phyloP scores from a whole-genome alignment of 495 filamentous ascomycete genomes.

The Gamarada debralockiae region DNA sequence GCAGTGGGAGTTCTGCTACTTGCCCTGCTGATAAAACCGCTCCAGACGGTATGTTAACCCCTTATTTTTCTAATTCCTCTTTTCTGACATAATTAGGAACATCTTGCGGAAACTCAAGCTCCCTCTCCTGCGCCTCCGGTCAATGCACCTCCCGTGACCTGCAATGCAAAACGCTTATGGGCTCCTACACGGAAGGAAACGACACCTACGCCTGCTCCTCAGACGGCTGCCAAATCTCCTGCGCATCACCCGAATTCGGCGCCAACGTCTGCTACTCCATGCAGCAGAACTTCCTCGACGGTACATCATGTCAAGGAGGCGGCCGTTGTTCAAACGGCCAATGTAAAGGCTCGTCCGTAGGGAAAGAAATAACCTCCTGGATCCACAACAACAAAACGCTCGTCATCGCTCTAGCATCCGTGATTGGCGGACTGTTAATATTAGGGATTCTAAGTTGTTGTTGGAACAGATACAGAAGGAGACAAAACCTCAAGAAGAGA shows the following conservation, averaged over 20 bases:
- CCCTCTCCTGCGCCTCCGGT: slow-evolving; percentile 81
- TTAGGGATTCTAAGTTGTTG: slow-evolving; percentile 59
- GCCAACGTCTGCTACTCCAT: slow-evolving; percentile 63
- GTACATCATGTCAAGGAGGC: slow-evolving; percentile 79
- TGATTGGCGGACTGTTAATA: slow-evolving; percentile 64
- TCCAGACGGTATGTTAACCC: slow-evolving; percentile 56
- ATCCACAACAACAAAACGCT: slow-evolving; percentile 67
- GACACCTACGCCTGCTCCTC: slow-evolving; percentile 78
- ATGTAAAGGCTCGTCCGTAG: slow-evolving; percentile 60
- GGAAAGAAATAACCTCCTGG: slow-evolving; percentile 61
- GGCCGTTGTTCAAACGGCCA: slow-evolving; percentile 73
- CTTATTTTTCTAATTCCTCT: neutral
- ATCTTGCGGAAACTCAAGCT: slow-evolving; percentile 54
- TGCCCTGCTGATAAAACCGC: slow-evolving; percentile 72
- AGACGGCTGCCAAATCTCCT: slow-evolving; percentile 70
- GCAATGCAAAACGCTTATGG: slow-evolving; percentile 88
- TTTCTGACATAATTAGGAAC: slow-evolving; percentile 21
- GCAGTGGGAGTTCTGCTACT: slow-evolving; percentile 63
- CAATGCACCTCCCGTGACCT: slow-evolving; percentile 91
- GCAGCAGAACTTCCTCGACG: slow-evolving; percentile 92
- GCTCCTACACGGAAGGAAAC: slow-evolving; percentile 64
- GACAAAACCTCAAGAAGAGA: slow-evolving; percentile 10
- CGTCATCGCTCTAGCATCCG: slow-evolving; percentile 68
- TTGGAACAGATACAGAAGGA: slow-evolving; percentile 48
- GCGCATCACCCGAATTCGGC: slow-evolving; percentile 67